These are phyloP conservation scores for Suillus ampliporus DNA, from an alignment of 768 basidiomycete species.

Conservation along the genomic window DNA sequence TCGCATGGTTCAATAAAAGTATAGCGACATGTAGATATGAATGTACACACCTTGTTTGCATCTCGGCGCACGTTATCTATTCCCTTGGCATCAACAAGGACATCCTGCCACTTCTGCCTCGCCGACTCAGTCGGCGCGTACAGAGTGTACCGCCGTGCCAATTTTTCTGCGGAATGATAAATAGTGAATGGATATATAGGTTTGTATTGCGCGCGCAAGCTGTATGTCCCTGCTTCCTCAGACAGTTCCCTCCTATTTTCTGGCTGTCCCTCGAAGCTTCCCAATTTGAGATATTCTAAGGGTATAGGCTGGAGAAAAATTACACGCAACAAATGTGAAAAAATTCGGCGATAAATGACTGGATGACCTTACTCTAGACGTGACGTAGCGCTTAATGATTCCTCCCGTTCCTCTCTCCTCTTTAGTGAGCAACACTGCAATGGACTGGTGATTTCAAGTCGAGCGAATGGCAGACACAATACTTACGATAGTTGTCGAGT, in stretches of 20 bases:
- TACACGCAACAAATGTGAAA: conserved; percentile 12
- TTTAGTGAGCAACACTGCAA: conserved; percentile 65
- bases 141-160: conserved; percentile 70
- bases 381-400: conserved; percentile 53
- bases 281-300: conserved; percentile 77
- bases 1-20: conserved; percentile 15
- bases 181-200: conserved; percentile 78
- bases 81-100: conserved; percentile 66
- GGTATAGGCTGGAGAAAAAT: conserved; percentile 67
- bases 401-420: conserved; percentile 62
- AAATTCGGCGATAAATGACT: conserved; percentile 10
- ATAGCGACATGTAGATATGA: conserved; percentile 1
- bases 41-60: conserved; percentile 64
- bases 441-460: conserved; percentile 11
- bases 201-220: conserved; percentile 54
- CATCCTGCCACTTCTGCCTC: conserved; percentile 67
- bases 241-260: conserved; percentile 68
- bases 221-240: conserved; percentile 61
- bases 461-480: neutral
- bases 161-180: conserved; percentile 66
- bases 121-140: conserved; percentile 62
- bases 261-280: conserved; percentile 60
- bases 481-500: conserved; percentile 78
- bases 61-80: conserved; percentile 71
- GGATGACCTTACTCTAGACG: conserved; percentile 63